Evolutionary conservation across 140 eudicot genomes (phyloP).

Genomic region (Flaveria floridana): DNA sequence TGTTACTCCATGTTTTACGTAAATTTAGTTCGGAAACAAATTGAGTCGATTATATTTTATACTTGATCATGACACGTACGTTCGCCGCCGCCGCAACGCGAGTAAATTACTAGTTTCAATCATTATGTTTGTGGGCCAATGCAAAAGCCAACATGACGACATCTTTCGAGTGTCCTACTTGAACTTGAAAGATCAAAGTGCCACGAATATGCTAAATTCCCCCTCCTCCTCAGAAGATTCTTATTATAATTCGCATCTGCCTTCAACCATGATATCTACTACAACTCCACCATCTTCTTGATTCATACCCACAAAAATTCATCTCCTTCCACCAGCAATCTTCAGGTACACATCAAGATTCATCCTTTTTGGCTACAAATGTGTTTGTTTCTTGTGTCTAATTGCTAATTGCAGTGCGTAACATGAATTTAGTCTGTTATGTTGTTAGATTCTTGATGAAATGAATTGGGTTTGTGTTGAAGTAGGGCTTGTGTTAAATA

Average conservation of each 20-base stretch:
- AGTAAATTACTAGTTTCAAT: too few relatives aligned
- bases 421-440: background rate
- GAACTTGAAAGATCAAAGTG: background rate
- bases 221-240: background rate
- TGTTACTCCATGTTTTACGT: too few relatives aligned
- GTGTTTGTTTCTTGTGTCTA: background rate
- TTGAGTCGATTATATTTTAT: too few relatives aligned
- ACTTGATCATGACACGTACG: too few relatives aligned
- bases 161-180: background rate
- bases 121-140: slow-evolving; percentile 10
- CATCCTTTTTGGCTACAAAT: background rate
- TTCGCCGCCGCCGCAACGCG: too few relatives aligned
- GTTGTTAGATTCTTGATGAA: background rate
- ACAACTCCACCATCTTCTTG: background rate
- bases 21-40: too few relatives aligned
- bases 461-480: background rate
- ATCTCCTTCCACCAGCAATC: background rate
- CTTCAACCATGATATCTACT: background rate
- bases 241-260: slow-evolving; percentile 10
- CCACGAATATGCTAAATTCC: slow-evolving; percentile 15
- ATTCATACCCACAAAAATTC: background rate
- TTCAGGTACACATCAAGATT: background rate
- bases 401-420: background rate
- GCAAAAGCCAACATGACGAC: background rate
- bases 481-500: background rate